Evolutionary conservation across 306 rosid species (phyloP), one percentile per base, ranked within the genome.

Genomic region (Vigna radiata): DNA sequence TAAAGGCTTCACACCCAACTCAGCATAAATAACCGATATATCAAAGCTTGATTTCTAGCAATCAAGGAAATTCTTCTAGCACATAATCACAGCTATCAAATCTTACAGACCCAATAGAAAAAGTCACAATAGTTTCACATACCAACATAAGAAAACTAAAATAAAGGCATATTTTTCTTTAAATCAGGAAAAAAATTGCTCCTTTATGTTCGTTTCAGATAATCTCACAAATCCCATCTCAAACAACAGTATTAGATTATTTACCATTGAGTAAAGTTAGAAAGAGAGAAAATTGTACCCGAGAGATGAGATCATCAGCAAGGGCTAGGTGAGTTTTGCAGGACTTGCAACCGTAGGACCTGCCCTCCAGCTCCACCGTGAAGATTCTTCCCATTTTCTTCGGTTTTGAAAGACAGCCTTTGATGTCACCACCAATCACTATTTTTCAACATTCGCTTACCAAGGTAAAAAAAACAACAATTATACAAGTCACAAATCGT

Each of bases 291-390:
- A 1, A 5, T 17, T n/a, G 71, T 83, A 94, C 97, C 85, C 85
- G 77, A 79, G 98, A 94, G 78, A 88, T 89, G 59, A 92, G 87
- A 79, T 91, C 96, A 59, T 88, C 90, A 2, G 78, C 88, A 16
- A 89, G 93, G 46, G 96, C 94, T 73, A 94, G 81, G 81, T 86
- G 97, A 82, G 96, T 94, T 53, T 84, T 88, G 84, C 98, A 94
- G 89, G 86, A 94, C 76, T 89, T 90, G 93, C 98, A 94, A 84
- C 96, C 86, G 19, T 91, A 91, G 6, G 88, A 90, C 86, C 94
- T 87, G 25, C 96, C 98, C 37, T 94, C 98, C 29, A 84, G 80
- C 83, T 94, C 98, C 82, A 91, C 91, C 83, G 84, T 92, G 64
- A 91, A 91, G 52, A 91, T 70, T 84, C 94, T 89, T 73, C 93